Evolutionary conservation across 1,284 basidiomycete species (phyloP).

Genomic region (Termitomyces sp.): DNA sequence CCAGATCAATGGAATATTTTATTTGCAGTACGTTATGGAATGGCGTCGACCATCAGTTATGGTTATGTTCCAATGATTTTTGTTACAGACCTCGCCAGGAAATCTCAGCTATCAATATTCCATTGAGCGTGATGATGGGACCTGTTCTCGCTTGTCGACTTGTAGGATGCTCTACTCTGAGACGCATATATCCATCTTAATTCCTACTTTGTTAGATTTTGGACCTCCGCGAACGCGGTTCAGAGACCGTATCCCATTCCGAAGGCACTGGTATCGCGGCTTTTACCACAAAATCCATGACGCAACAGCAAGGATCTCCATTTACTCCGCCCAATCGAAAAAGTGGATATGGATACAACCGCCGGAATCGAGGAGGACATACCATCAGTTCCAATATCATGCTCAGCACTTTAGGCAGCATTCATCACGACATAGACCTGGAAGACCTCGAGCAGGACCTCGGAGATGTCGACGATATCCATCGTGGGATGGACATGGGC

Average conservation of each 20-base stretch:
- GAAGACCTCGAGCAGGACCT: conserved; percentile 46
- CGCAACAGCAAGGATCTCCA: conserved; percentile 44
- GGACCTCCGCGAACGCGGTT: conserved; percentile 70
- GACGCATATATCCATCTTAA: conserved; percentile 3
- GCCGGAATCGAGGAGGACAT: conserved; percentile 34
- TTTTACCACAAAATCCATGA: conserved; percentile 55
- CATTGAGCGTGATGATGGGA: conserved; percentile 81
- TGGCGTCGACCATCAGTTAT: neutral
- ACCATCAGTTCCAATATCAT: conserved; percentile 57
- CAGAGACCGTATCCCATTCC: conserved; percentile 66
- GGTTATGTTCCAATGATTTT: conserved; percentile 13
- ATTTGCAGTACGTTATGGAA: conserved; percentile 56
- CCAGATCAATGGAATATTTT: conserved; percentile 73
- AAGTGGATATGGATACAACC: conserved; percentile 31
- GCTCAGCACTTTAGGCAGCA: conserved; percentile 63
- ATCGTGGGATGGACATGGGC: conserved; percentile 39
- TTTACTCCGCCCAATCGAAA: conserved; percentile 47
- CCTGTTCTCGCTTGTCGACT: conserved; percentile 73
- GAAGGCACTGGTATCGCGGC: conserved; percentile 57
- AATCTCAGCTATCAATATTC: conserved; percentile 80
- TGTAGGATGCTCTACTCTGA: conserved; percentile 27
- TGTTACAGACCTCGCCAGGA: conserved; percentile 62
- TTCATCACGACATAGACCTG: conserved; percentile 44
- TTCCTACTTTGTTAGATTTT: conserved; percentile 46
- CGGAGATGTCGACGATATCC: conserved; percentile 52